A percentile compares a stretch with the other conserved stretches of the same genome.
Conservation (phyloP, 2,329 filamentous ascomycete species). For the Epichloe aotearoae region DNA sequence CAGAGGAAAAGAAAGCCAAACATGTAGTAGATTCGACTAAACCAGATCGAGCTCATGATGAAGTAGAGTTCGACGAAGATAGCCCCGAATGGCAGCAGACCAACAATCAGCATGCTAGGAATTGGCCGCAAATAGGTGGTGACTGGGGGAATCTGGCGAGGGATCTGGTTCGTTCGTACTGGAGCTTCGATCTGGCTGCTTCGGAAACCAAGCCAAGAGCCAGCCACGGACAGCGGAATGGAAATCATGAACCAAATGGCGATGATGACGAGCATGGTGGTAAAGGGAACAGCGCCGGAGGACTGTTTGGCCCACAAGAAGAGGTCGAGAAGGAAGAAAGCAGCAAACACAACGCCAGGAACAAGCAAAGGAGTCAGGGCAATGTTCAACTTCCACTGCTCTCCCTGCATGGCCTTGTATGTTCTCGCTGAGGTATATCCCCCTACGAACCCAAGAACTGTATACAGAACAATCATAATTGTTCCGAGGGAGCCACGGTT, state of each 20-base stretch:
- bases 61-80: constrained; percentile 99
- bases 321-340: constrained; percentile 88
- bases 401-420: constrained; percentile 92
- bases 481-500: constrained; percentile 91
- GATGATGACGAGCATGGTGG: constrained; percentile 89
- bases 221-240: constrained; percentile 76
- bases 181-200: constrained; percentile 59
- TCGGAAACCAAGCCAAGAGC: constrained; percentile 89
- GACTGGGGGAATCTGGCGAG: constrained; percentile 86
- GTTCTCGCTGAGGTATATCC: constrained; percentile 78
- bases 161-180: constrained; percentile 94
- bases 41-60: constrained; percentile 99
- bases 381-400: constrained; percentile 92
- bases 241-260: constrained; percentile 96
- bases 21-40: constrained; percentile 99
- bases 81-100: constrained; percentile 84
- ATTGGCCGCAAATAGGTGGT: constrained; percentile 73
- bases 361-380: constrained; percentile 74
- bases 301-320: constrained; percentile 92
- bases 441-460: constrained; percentile 85
- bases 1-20: constrained; percentile 98
- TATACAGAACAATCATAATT: constrained; percentile 87
- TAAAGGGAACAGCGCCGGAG: constrained; percentile 88
- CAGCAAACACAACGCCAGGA: constrained; percentile 71
- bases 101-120: constrained; percentile 83